Evolutionary conservation across 345 rosid species (phyloP).

Genomic region (sweet orange (Citrus sinensis)): DNA sequence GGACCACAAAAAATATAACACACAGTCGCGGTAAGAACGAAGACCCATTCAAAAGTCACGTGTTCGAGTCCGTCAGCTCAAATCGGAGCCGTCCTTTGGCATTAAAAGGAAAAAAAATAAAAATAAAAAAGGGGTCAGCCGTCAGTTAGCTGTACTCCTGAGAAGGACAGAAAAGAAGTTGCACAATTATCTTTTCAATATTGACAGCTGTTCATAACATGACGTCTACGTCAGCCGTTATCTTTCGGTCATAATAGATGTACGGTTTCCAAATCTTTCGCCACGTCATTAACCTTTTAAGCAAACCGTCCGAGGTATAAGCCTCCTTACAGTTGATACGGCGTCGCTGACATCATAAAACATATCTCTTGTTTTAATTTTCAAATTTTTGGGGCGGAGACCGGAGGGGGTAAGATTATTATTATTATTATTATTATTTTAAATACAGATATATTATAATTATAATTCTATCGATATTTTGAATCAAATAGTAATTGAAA

Average conservation of each 20-base stretch:
- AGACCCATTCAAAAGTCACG: background rate
- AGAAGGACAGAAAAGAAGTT: background rate
- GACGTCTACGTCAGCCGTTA: slow-evolving; percentile 15
- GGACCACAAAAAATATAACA: background rate
- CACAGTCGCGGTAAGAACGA: background rate
- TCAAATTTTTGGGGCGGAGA: background rate
- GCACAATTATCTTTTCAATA: background rate
- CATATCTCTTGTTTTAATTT: background rate
- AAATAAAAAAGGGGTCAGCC: too few relatives aligned
- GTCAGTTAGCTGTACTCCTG: too few relatives aligned
- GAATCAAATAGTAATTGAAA: rapidly evolving
- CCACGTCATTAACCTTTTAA: slow-evolving; percentile 1
- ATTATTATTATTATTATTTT: too few relatives aligned
- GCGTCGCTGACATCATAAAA: background rate
- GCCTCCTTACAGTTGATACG: background rate
- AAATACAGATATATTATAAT: too few relatives aligned
- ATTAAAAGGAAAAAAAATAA: too few relatives aligned
- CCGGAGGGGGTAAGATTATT: too few relatives aligned
- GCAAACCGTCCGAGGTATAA: slow-evolving; percentile 17
- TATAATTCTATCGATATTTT: rapidly evolving
- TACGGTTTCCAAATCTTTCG: background rate
- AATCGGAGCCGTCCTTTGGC: background rate
- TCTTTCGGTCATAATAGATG: slow-evolving; percentile 4
- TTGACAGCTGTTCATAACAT: background rate
- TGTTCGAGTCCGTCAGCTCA: background rate